A percentile compares a stretch with the other conserved stretches of the same genome.
These are phyloP conservation scores for Saccharomyces paradoxus DNA, from an alignment of 805 yeast genomes.

Conservation along the genomic window DNA sequence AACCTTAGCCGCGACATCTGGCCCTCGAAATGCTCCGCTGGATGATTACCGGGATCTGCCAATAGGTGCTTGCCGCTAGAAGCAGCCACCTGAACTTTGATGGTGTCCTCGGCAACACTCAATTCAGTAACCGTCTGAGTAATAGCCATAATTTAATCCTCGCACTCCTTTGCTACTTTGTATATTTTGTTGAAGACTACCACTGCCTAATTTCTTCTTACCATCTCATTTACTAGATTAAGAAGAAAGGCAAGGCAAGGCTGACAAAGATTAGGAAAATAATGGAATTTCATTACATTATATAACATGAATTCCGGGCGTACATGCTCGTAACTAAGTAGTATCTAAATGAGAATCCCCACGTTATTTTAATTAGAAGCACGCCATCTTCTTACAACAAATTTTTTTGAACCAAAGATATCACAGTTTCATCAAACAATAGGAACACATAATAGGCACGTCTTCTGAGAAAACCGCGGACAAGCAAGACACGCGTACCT, in stretches of 20 bases:
- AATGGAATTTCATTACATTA: not conserved
- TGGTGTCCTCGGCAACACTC: not conserved
- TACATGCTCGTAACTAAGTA: not conserved
- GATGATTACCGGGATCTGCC: conserved; percentile 68
- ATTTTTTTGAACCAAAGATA: not conserved
- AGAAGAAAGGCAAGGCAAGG: not conserved
- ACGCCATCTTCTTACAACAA: not conserved
- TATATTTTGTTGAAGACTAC: not conserved
- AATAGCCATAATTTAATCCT: not conserved
- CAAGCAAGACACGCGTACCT: not conserved
- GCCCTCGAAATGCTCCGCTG: conserved; percentile 55
- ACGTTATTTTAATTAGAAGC: not conserved
- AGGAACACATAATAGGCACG: not conserved
- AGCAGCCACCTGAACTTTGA: not conserved
- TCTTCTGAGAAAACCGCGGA: not conserved
- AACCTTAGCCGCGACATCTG: conserved; percentile 51
- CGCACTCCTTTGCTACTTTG: not conserved
- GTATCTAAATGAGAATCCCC: not conserved
- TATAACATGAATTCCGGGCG: not conserved
- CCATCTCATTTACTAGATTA: not conserved
- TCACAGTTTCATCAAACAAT: not conserved
- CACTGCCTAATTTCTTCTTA: not conserved
- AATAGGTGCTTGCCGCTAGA: conserved; percentile 11
- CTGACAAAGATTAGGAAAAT: not conserved
- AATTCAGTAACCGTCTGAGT: not conserved